Percentiles rank a stretch among this genome's conserved stretches.
Evolutionary conservation across 805 yeast species (phyloP).

Genomic region (Jamesozyma hellenica): DNA sequence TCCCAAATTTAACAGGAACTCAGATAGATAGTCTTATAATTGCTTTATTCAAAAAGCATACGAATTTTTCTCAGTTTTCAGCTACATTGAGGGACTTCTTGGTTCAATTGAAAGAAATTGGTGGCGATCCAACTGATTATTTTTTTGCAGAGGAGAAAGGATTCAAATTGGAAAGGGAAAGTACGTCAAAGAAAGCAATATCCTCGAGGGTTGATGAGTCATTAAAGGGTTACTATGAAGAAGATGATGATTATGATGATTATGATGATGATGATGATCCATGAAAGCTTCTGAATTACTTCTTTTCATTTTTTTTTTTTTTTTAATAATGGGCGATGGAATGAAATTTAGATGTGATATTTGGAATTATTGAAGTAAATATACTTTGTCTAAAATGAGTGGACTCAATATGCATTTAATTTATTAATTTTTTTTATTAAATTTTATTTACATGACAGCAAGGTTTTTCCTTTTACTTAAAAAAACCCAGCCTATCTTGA

Average conservation of each 20-base stretch:
- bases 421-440: too few species aligned
- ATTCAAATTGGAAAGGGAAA: constrained; percentile 41
- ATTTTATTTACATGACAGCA: constrained; percentile 1
- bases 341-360: too few species aligned
- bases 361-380: too few species aligned
- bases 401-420: too few species aligned
- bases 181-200: constrained; percentile 54
- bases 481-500: neutral
- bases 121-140: constrained; percentile 89
- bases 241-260: neutral
- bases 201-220: constrained; percentile 82
- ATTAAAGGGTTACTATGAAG: constrained; percentile 46
- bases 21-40: constrained; percentile 72
- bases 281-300: too few species aligned
- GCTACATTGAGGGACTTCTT: constrained; percentile 82
- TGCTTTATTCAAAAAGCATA: constrained; percentile 59
- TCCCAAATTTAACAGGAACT: constrained; percentile 69
- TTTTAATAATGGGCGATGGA: too few species aligned
- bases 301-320: too few species aligned
- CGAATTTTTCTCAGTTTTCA: constrained; percentile 60
- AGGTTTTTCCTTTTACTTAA: too few species aligned
- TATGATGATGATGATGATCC: too few species aligned
- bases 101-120: constrained; percentile 85
- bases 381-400: too few species aligned
- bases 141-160: constrained; percentile 85